Conservation (phyloP, 345 rosid genomes). For the Geranium brycei region DNA sequence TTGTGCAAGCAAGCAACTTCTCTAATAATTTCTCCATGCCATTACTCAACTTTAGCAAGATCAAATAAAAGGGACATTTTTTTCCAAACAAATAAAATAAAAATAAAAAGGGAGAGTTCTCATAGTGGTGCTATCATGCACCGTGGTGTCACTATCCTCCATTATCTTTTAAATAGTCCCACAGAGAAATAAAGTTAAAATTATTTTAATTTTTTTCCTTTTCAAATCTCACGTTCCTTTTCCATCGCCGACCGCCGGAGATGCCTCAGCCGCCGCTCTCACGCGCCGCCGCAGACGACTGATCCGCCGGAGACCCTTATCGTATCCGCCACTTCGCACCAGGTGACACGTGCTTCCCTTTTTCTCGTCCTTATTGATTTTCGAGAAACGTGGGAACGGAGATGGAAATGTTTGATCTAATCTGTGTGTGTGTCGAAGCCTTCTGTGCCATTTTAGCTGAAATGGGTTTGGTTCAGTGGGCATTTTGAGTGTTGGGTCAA, state of each 20-base stretch:
- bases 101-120: no score
- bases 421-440: background rate
- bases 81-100: no score
- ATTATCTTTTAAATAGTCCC: background rate
- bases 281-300: background rate
- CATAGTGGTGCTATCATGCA: background rate
- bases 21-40: no score
- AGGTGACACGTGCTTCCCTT: background rate
- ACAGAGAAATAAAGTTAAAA: background rate
- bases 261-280: background rate
- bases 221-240: background rate
- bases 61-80: no score
- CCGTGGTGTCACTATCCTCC: background rate
- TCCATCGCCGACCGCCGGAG: background rate
- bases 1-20: no score
- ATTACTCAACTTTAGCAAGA: no score
- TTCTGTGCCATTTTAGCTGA: background rate
- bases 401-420: background rate
- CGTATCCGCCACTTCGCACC: background rate
- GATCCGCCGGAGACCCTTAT: background rate
- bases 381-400: background rate
- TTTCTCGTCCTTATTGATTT: no score
- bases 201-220: background rate
- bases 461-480: background rate
- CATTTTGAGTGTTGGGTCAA: background rate